phyloP scores from a whole-genome alignment of 306 rosid genomes.

The Myrica gale region DNA sequence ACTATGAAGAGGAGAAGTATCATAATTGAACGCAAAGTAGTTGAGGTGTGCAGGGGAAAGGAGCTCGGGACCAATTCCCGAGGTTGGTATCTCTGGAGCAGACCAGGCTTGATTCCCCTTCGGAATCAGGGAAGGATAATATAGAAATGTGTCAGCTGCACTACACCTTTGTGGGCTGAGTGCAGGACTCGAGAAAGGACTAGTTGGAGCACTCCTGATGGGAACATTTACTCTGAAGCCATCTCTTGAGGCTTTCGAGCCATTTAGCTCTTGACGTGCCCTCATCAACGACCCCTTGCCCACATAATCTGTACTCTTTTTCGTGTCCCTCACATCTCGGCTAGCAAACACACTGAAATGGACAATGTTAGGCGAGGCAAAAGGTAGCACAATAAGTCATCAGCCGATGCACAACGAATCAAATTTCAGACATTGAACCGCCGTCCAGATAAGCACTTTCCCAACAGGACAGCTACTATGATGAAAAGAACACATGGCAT shows the following conservation, averaged over 20 bases:
- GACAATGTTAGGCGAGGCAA: constrained; percentile 3
- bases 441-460: not conserved
- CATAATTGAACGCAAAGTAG: constrained; percentile 34
- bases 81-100: constrained; percentile 63
- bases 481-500: not conserved
- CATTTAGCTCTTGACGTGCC: constrained; percentile 29
- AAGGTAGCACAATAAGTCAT: constrained; percentile 1
- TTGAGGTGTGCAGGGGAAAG: constrained; percentile 57
- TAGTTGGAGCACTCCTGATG: constrained; percentile 60
- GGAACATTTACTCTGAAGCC: constrained; percentile 42
- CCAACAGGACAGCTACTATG: not conserved
- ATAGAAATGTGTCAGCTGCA: constrained; percentile 45
- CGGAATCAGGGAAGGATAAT: constrained; percentile 38
- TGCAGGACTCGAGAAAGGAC: constrained; percentile 65
- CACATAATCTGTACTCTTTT: constrained; percentile 32
- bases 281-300: constrained; percentile 38
- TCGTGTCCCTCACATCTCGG: constrained; percentile 29
- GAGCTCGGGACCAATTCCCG: constrained; percentile 25
- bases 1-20: constrained; percentile 67
- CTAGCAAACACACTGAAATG: constrained; percentile 49
- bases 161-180: constrained; percentile 46
- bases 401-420: not conserved
- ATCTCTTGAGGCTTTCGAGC: constrained; percentile 18
- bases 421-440: not conserved
- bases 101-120: constrained; percentile 68